These are phyloP conservation scores for Gossypium australe DNA, from an alignment of 345 rosid species.

Conservation along the genomic window DNA sequence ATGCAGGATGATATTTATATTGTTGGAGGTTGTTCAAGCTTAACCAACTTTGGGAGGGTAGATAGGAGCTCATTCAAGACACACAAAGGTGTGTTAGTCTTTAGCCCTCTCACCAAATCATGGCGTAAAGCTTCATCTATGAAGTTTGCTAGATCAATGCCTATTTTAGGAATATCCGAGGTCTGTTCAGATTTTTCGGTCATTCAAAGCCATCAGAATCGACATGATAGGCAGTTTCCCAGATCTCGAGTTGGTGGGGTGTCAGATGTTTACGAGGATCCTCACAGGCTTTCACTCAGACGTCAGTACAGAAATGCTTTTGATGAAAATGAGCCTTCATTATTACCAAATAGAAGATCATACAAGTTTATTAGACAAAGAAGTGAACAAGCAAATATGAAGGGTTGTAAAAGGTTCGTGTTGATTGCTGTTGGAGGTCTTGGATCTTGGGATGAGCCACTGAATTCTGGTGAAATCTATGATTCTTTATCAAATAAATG, in stretches of 20 bases:
- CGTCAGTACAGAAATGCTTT: slow-evolving; percentile 51
- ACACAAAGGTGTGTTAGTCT: slow-evolving; percentile 70
- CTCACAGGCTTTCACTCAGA: slow-evolving; percentile 84
- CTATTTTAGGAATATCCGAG: slow-evolving; percentile 68
- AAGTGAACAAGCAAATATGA: slow-evolving; percentile 39
- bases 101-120: slow-evolving; percentile 72
- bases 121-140: slow-evolving; percentile 79
- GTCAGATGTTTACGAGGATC: slow-evolving; percentile 92
- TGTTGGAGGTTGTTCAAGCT: slow-evolving; percentile 85
- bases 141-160: slow-evolving; percentile 83
- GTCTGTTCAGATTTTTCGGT: slow-evolving; percentile 51
- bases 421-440: slow-evolving; percentile 76
- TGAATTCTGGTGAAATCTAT: slow-evolving; percentile 93
- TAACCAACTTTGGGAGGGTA: slow-evolving; percentile 54
- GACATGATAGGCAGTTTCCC: slow-evolving; percentile 66
- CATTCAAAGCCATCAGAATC: slow-evolving; percentile 45
- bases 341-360: slow-evolving; percentile 38
- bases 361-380: slow-evolving; percentile 50
- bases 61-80: slow-evolving; percentile 82
- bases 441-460: slow-evolving; percentile 79
- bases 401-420: slow-evolving; percentile 50
- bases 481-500: slow-evolving; percentile 79
- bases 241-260: slow-evolving; percentile 65
- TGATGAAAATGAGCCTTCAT: slow-evolving; percentile 45
- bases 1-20: slow-evolving; percentile 70